Evolutionary conservation across 495 filamentous ascomycete genomes (phyloP), one percentile per base, ranked within the genome.

Genomic region (Penicillium nucicola): DNA sequence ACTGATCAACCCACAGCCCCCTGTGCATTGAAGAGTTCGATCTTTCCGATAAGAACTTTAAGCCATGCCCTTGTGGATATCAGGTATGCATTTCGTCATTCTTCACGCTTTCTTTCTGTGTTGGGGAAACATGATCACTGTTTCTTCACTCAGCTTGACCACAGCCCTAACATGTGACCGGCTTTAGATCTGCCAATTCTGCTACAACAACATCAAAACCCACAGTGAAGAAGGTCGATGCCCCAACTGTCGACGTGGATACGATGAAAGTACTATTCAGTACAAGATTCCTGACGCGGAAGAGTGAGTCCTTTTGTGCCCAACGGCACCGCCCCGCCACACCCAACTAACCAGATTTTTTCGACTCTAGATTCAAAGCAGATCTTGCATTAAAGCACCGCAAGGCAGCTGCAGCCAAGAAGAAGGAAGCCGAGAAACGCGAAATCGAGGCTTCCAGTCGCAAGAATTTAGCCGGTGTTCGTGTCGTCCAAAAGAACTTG

Each of bases 1-100:
- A 37, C 57, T 65, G 31, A 68, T 57, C 20, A 14, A 33, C 30
- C 36, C 39, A 30, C 61, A 93, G 89, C 69, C 95, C 95, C 61
- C 87, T 99, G 39, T 99, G 95, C 74, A 93, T 99, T 67, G 95
- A 99, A 76, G 95, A 97, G 77, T 91, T 97, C 64, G 95, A 97
- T 66, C 84, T 97, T 34, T 91, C 89, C 23, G 95, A 99, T 75
- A 88, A 89, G 69, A 95, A 95, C 76, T 99, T 99, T 72, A 87
- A 84, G 58, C 95, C 95, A 52, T 99, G 95, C 75, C 95, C 92
- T 20, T 99, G 93, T 67, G 95, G 95, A 32, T 99, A 97, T 62
- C 91, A 97, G 79, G 93, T 97, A 83, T 39, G 79, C 61, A 38
- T 42, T 23, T 13, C 7, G 13, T 25, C 4, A 12, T 7, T 12